Evolutionary conservation across 345 rosid species (phyloP), one percentile per base, ranked within the genome.

Genomic region (Corymbia maculata): DNA sequence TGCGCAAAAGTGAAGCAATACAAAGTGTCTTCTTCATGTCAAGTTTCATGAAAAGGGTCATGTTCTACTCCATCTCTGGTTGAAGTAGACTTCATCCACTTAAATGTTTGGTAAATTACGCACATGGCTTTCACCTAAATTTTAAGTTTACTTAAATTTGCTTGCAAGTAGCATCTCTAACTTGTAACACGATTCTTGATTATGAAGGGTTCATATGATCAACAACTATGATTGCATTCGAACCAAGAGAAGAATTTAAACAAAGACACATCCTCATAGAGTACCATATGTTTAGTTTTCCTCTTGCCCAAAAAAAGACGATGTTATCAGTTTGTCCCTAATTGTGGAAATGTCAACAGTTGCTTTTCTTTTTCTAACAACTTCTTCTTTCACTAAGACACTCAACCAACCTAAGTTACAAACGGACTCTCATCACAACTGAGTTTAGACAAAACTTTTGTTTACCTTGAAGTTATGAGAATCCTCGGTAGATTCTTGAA

Each of bases 71-170:
- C 59, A 19, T 55, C 59, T 55, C 59, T 55, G 19, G 11, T 55
- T 55, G 26, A 10, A 55, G 26, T 55, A 21, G 59, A 21, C 26
- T 55, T 55, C 59, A 55, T 55, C 59, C 21, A 55, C 1, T 19
- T 55, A 55, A 21, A 26, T 55, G 59, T 8, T 55, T 8, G 66
- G 24, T 26, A 1, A 59, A 0, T 0, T 26, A 2, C 7, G 1
- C 4, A 14, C 3, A 59, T 26, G n/a, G 30, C 24, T 59, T 24
- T 59, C 30, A 26, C 30, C 66, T 59, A 59, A 59, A 59, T 4
- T 59, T 59, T 59, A 26, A 24, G 66, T 59, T 24, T 59, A 10
- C 14, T 59, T 59, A 57, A 57, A 57, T 57, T 57, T 22, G 28
- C 64, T 57, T 57, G 64, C 64, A 9, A 57, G n/a, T 57, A 57